Evolutionary conservation across 1,284 basidiomycete species (phyloP), one percentile per base, ranked within the genome.

Genomic region (Ganoderma leucocontextum): DNA sequence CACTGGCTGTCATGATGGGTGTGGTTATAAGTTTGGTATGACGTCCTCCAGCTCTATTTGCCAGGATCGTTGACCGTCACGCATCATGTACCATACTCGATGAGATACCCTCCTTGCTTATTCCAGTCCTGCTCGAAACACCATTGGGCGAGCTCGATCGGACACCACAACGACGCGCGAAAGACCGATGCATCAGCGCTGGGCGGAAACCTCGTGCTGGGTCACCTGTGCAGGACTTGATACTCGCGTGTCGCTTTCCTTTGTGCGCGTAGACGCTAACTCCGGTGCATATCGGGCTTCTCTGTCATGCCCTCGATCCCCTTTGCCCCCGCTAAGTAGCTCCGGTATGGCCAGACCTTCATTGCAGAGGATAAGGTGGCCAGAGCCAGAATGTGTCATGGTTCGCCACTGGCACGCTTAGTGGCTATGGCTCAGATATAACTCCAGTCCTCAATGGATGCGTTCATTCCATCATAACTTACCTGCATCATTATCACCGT

Each of bases 201-300:
- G 63, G 5, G 25, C 13, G 22, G 17, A 25, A 22, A 49, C 65
- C 53, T 52, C 65, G 39, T 57, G 65, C 29, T 25, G 33, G 53
- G 53, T 66, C 60, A 66, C 35, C 60, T 66, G 60, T 41, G 22
- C 64, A 15, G 33, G 2, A 35, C 25, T 29, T 17, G 7, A 29
- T 15, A 44, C n/a, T 44, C 17, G 36, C 39, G 41, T 63, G 36
- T 38, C 36, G 22, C 64, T 13, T 39, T 22, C 13, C 19, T 9
- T 66, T 17, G 53, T 17, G 53, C 29, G 53, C 53, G 53, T 55
- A 33, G 25, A n/a, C 33, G 12, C 33, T 19, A 35, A 38, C 57
- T 38, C 67, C 67, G 67, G 60, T 66, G 8, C 39, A 25, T 36
- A 62, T 66, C 67, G 67, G 70, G 64, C 38, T 65, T 41, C 60